These are phyloP conservation scores for Colletotrichum tropicale DNA, from an alignment of 2,329 filamentous ascomycete genomes.

Conservation along the genomic window DNA sequence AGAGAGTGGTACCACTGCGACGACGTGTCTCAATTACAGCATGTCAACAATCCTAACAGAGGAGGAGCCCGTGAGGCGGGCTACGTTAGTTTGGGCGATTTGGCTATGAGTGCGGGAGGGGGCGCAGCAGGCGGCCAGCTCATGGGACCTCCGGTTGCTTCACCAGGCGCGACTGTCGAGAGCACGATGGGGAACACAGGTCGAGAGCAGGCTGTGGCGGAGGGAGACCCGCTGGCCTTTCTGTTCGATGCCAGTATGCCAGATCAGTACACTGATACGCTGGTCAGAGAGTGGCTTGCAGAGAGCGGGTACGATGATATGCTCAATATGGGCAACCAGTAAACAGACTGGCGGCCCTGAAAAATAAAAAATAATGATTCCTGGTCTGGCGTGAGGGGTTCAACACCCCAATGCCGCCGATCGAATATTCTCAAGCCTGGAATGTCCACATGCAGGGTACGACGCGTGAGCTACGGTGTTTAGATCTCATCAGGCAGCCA, in stretches of 20 bases:
- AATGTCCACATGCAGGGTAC: neutral
- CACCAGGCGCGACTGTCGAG: neutral
- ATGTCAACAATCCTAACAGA: neutral
- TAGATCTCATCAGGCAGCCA: neutral
- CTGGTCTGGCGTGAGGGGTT: neutral
- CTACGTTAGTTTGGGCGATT: neutral
- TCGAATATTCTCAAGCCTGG: neutral
- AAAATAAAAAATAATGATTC: neutral
- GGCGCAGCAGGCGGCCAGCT: neutral
- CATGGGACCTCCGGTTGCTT: neutral
- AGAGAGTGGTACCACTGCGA: conserved; percentile 22
- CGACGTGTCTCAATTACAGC: conserved; percentile 9
- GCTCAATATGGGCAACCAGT: neutral
- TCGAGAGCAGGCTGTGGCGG: neutral
- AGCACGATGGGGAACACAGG: neutral
- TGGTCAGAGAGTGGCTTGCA: neutral
- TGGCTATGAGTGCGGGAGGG: neutral
- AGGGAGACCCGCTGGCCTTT: neutral
- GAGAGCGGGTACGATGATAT: neutral
- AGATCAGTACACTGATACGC: neutral
- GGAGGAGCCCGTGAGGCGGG: neutral
- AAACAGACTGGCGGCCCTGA: neutral
- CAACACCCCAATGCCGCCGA: neutral
- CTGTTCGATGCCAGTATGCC: neutral
- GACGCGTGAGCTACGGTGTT: fast-evolving